These are phyloP conservation scores for Boletus huronensis DNA, from an alignment of 768 basidiomycete species.

Conservation along the genomic window DNA sequence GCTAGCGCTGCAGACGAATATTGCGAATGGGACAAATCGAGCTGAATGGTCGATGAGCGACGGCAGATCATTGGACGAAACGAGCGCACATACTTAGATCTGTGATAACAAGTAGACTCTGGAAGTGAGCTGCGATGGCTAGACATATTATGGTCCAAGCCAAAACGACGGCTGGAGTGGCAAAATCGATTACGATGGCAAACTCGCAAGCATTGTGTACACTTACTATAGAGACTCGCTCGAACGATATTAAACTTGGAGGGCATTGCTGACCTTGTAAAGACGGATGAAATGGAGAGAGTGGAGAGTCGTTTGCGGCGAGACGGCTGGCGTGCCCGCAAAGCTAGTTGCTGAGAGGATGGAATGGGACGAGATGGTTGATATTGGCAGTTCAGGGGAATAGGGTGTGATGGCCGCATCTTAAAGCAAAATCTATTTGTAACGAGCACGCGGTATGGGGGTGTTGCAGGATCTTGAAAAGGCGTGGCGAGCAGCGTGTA, in stretches of 20 bases:
- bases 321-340: conserved; percentile 29
- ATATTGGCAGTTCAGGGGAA: conserved; percentile 24
- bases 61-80: background rate
- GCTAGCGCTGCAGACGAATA: conserved; percentile 74
- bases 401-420: conserved; percentile 27
- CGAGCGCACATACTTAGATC: conserved; percentile 64
- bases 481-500: conserved; percentile 32
- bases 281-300: conserved; percentile 29
- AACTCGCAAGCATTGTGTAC: background rate
- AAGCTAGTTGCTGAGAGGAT: conserved; percentile 20
- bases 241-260: conserved; percentile 70
- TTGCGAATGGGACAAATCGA: conserved; percentile 82
- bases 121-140: conserved; percentile 76
- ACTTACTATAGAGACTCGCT: conserved; percentile 62
- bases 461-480: conserved; percentile 22
- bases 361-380: conserved; percentile 20
- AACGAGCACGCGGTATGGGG: conserved; percentile 30
- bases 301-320: conserved; percentile 33
- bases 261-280: conserved; percentile 51
- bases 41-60: conserved; percentile 40
- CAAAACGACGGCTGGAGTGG: conserved; percentile 53
- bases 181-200: conserved; percentile 5
- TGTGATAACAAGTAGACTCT: conserved; percentile 63
- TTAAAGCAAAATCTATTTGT: conserved; percentile 22
- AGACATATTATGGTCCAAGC: conserved; percentile 77